Evolutionary conservation across 805 yeast species (phyloP).

Genomic region (Candida mattraensis): DNA sequence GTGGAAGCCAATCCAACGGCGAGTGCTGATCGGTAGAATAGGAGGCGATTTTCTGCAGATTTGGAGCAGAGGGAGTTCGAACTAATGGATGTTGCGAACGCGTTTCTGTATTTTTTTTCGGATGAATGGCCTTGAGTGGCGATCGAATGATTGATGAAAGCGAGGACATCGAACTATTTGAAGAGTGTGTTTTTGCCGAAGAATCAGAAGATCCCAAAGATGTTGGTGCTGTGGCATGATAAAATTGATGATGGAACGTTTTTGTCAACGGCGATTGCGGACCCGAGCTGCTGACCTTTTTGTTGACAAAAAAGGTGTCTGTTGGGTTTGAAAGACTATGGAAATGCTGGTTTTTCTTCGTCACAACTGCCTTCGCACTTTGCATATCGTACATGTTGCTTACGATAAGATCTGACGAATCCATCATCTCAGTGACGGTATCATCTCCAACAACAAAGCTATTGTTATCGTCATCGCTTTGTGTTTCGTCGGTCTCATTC

Average conservation of each 20-base stretch:
- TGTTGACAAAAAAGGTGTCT: conserved; percentile 13
- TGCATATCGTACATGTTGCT: background rate
- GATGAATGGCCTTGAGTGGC: conserved; percentile 10
- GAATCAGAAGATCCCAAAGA: conserved; percentile 9
- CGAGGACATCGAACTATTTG: conserved; percentile 7
- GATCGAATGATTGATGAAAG: conserved; percentile 9
- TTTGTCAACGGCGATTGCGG: conserved; percentile 27
- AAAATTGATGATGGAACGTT: conserved; percentile 18
- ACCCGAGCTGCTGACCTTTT: conserved; percentile 10
- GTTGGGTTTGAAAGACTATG: conserved; percentile 31
- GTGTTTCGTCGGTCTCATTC: conserved; percentile 1
- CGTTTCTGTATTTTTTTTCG: too few relatives aligned
- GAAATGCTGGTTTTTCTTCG: too few relatives aligned
- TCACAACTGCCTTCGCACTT: too few relatives aligned
- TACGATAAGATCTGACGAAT: background rate
- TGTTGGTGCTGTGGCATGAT: conserved; percentile 3
- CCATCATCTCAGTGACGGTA: conserved; percentile 5
- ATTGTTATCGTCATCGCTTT: background rate
- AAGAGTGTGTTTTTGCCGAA: conserved; percentile 6
- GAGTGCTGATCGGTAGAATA: conserved; percentile 1
- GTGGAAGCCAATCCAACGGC: background rate
- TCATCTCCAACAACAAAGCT: too few relatives aligned
- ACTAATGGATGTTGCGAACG: background rate
- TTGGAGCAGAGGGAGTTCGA: conserved; percentile 1
- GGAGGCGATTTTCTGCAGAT: too few relatives aligned